Percentiles rank a stretch among this genome's conserved stretches.
Evolutionary conservation across 345 rosid species (phyloP).

Genomic region (Durio zibethinus): DNA sequence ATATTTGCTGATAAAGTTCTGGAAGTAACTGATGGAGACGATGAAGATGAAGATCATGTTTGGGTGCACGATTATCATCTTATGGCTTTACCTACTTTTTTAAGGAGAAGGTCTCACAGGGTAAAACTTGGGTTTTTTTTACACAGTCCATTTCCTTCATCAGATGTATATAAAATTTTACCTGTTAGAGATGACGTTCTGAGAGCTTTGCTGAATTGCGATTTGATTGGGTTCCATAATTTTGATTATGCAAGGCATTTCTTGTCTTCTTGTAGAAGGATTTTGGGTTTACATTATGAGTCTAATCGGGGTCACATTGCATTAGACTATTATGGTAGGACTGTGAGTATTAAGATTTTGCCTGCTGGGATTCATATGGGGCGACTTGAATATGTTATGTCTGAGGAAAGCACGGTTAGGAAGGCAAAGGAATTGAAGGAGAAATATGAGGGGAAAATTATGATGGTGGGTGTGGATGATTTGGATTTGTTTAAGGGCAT

Average conservation of each 20-base stretch:
- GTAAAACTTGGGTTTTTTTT: slow-evolving; percentile 70
- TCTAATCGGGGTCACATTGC: slow-evolving; percentile 87
- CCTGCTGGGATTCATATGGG: slow-evolving; percentile 80
- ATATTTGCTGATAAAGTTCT: slow-evolving; percentile 60
- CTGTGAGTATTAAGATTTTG: slow-evolving; percentile 69
- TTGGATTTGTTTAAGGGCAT: slow-evolving; percentile 79
- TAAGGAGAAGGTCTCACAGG: slow-evolving; percentile 50
- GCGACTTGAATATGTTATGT: slow-evolving; percentile 49
- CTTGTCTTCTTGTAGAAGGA: slow-evolving; percentile 76
- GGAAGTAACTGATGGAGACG: slow-evolving; percentile 30
- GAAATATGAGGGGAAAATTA: slow-evolving; percentile 42
- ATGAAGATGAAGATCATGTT: slow-evolving; percentile 64
- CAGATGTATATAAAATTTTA: slow-evolving; percentile 63
- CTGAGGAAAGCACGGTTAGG: slow-evolving; percentile 33
- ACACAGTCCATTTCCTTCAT: slow-evolving; percentile 72
- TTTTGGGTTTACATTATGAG: slow-evolving; percentile 72
- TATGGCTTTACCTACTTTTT: slow-evolving; percentile 66
- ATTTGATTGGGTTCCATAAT: slow-evolving; percentile 78
- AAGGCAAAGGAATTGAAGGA: slow-evolving; percentile 57
- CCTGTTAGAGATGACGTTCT: slow-evolving; percentile 78
- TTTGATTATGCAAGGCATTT: slow-evolving; percentile 89
- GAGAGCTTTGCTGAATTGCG: slow-evolving; percentile 67
- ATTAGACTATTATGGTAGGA: slow-evolving; percentile 70
- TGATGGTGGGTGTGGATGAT: slow-evolving; percentile 80
- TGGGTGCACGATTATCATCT: slow-evolving; percentile 92